These are phyloP conservation scores for Leishmania mexicana DNA, from an alignment of 208 protist species.

Conservation along the genomic window DNA sequence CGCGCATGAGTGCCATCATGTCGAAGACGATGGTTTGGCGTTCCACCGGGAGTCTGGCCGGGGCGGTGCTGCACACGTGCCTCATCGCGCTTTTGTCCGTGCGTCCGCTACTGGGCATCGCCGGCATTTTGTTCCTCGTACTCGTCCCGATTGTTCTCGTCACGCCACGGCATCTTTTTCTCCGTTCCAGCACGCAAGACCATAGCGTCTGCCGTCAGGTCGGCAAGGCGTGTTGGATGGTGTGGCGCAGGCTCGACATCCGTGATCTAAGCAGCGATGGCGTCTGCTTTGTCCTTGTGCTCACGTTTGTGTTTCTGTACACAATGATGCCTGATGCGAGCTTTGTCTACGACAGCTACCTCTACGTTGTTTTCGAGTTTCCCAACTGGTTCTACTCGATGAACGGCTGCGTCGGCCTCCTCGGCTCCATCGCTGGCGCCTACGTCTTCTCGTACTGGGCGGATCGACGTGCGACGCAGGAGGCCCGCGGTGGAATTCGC, in stretches of 20 bases:
- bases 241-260: conserved; percentile 25
- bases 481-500: conserved; percentile 20
- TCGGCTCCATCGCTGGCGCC: conserved; percentile 46
- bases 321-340: conserved; percentile 46
- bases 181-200: conserved; percentile 11
- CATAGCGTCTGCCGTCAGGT: conserved; percentile 29
- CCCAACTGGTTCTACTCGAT: conserved; percentile 46
- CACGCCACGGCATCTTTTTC: conserved; percentile 32
- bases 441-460: conserved; percentile 51
- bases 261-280: conserved; percentile 33
- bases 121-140: conserved; percentile 22
- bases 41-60: conserved; percentile 35
- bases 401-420: conserved; percentile 31
- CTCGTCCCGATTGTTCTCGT: conserved; percentile 34
- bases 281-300: conserved; percentile 42
- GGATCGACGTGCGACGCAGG: conserved; percentile 33
- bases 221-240: not conserved
- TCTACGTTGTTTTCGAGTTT: conserved; percentile 37
- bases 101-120: conserved; percentile 25
- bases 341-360: conserved; percentile 51
- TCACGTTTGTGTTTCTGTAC: conserved; percentile 56
- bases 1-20: conserved; percentile 48
- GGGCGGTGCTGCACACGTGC: conserved; percentile 33
- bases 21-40: conserved; percentile 54
- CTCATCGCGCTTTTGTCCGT: conserved; percentile 18